phyloP scores from a whole-genome alignment of 2,329 filamentous ascomycete species.

The Cladosporium sphaerospermum region DNA sequence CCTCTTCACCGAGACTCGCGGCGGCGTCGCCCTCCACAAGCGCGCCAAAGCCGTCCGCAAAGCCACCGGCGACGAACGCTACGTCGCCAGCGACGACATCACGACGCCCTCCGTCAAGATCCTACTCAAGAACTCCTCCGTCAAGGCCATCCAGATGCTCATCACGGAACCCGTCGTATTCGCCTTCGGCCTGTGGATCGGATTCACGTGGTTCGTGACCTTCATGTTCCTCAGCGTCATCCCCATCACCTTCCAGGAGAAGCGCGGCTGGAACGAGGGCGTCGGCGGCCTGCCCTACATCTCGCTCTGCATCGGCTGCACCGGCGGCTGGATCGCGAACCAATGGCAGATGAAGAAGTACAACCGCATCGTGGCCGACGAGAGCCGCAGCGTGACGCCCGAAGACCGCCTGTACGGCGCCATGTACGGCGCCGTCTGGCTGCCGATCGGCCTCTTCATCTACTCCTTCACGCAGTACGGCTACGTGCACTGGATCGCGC shows the following conservation, averaged over 20 bases:
- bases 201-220: conserved; percentile 48
- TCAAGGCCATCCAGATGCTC: conserved; percentile 48
- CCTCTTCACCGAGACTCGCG: conserved; percentile 31
- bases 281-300: conserved; percentile 43
- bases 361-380: conserved; percentile 34
- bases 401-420: conserved; percentile 46
- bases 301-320: conserved; percentile 44
- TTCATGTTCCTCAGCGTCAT: conserved; percentile 50
- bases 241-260: conserved; percentile 46
- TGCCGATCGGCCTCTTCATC: conserved; percentile 47
- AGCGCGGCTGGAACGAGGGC: conserved; percentile 48
- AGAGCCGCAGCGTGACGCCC: conserved; percentile 33
- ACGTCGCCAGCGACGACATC: conserved; percentile 46
- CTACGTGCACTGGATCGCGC: conserved; percentile 44
- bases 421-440: conserved; percentile 42
- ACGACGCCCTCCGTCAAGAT: conserved; percentile 44
- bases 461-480: conserved; percentile 51
- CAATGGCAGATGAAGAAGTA: conserved; percentile 49
- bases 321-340: conserved; percentile 43
- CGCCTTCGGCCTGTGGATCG: conserved; percentile 47
- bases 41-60: conserved; percentile 44
- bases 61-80: conserved; percentile 36
- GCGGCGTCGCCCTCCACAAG: conserved; percentile 39
- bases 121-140: conserved; percentile 44
- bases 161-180: conserved; percentile 46